Base-by-base conservation (phyloP, 768 basidiomycete species). In the Sarcodon aspratus region DNA sequence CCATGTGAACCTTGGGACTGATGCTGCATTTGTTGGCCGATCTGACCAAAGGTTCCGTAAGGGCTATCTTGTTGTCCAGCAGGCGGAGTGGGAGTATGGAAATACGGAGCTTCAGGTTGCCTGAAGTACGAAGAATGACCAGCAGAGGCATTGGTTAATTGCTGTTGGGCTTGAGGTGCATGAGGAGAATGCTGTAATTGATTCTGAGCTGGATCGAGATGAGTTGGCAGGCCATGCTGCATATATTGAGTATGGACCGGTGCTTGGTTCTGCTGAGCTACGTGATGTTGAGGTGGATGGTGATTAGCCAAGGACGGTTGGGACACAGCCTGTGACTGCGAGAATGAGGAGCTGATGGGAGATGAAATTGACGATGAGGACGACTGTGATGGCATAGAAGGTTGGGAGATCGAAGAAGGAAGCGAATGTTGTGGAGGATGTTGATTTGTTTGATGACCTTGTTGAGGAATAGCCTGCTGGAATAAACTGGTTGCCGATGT, bases 41-140 rank as follows among this genome's bases (percentile, higher is more conserved):
- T 71, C 62, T 82, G 80, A n/a, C 82, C 79, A 57, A 87, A 85
- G 1, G 78, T 65, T 37, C 78, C 73, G 55, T 84, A 84, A 6
- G 77, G 68, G 48, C 69, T 80, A 45, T 77, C 73, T 52, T 86
- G 85, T 13, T 69, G 66, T 27, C 66, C 65, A 13, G 76, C 79
- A 49, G 86, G 85, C 17, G 86, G 87, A 3, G 87, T 89, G 7
- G 83, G 77, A 0, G 82, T 72, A 58, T 89, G 83, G 73, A 85
- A 86, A 63, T 86, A 88, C 5, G 81, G 82, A 3, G 73, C 61
- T 7, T 86, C 81, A 9, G 72, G 71, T 57, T 84, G 82, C 47
- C 85, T 74, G 71, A 84, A 86, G 59, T 85, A 88, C 48, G 60
- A 75, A 6, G 77, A 72, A 50, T 76, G 73, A 1, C 64, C 63